Evolutionary conservation across 1,139 yeast species (phyloP), one percentile per base, ranked within the genome.

Genomic region (Eremothecium coryli): DNA sequence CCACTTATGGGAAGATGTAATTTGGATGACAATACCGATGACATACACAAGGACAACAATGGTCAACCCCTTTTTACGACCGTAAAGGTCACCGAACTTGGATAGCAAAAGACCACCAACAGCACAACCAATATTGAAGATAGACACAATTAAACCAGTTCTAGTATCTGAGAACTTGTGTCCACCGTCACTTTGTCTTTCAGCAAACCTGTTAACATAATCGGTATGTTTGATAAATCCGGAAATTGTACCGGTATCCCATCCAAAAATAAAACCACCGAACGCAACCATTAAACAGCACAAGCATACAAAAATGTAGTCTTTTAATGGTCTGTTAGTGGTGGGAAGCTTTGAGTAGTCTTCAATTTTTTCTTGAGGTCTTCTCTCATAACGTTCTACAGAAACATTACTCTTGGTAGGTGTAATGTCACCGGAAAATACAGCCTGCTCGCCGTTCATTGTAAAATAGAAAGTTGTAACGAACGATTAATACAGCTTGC

Each of bases 201-300:
- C 32, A 31, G 45, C 48, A 52, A 70, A 71, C 44, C 71, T 64
- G 27, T 53, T 51, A 36, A 57, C 60, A 52, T 76, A 84, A 47
- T 73, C 74, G 4, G 68, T 59, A 82, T 79, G 77, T 52, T 76
- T 76, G 53, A 80, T 68, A 47, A 80, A 75, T 51, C 90, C 93
- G 21, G 79, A 70, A 54, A 78, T 77, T 48, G 84, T 75, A 62
- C 85, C 85, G 21, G 85, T 77, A 61, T 77, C 85, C 69, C 76
- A 77, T 45, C 85, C 85, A 50, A 68, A 77, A 43, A 76, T 72
- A 49, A 74, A 65, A 54, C 82, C 82, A 60, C 79, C 82, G 44
- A 74, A 72, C 40, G 81, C 78, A 38, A 65, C 73, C 64, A 52
- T 61, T 56, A 48, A 56, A 59, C 68, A 64, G 20, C 61, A 49